Evolutionary conservation across 306 rosid species (phyloP).

Genomic region (Vigna mungo): DNA sequence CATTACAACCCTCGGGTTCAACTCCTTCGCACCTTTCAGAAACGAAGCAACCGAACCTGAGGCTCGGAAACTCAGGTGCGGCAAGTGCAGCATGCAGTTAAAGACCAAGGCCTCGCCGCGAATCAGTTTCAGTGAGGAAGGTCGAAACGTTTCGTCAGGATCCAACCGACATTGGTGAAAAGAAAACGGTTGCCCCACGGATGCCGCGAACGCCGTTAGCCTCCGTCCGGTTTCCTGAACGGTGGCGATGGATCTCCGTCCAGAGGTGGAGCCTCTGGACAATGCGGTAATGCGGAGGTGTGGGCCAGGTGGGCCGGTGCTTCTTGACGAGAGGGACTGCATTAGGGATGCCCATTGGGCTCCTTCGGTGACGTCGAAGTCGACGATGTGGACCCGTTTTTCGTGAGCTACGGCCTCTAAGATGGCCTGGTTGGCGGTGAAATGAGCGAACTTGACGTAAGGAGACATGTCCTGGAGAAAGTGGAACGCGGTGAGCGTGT

Average conservation of each 20-base stretch:
- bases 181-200: constrained; percentile 78
- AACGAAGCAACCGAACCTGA: constrained; percentile 71
- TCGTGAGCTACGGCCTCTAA: constrained; percentile 69
- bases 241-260: constrained; percentile 63
- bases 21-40: constrained; percentile 59
- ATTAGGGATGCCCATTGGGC: constrained; percentile 90
- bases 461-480: constrained; percentile 93
- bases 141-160: constrained; percentile 68
- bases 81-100: constrained; percentile 77
- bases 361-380: constrained; percentile 84
- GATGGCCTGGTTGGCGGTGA: constrained; percentile 93
- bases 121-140: constrained; percentile 62
- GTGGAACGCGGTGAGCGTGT: constrained; percentile 73
- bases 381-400: constrained; percentile 73
- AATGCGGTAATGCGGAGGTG: constrained; percentile 85
- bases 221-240: constrained; percentile 86
- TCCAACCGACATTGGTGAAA: constrained; percentile 86
- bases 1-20: constrained; percentile 62
- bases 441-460: constrained; percentile 78
- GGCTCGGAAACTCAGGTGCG: constrained; percentile 63
- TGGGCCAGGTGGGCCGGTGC: constrained; percentile 59
- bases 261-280: constrained; percentile 44
- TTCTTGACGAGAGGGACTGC: constrained; percentile 61
- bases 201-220: constrained; percentile 69
- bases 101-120: constrained; percentile 75